These are phyloP conservation scores for Casaregolazyma suthepensis DNA, from an alignment of 1,139 yeast species.

Conservation along the genomic window DNA sequence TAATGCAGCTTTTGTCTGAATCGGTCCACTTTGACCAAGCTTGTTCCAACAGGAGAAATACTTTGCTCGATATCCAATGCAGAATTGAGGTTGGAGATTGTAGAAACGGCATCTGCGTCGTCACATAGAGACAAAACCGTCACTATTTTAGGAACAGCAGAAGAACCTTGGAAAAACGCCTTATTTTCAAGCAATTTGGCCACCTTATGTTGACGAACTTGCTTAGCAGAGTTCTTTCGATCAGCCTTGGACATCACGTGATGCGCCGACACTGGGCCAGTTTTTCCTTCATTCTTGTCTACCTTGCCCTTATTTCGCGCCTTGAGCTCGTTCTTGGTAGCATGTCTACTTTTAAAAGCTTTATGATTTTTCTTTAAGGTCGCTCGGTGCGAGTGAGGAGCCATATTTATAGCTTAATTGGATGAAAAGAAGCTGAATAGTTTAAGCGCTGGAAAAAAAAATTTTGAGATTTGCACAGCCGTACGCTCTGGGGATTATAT, in stretches of 20 bases:
- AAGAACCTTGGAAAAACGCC: slow-evolving; percentile 69
- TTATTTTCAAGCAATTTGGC: slow-evolving; percentile 41
- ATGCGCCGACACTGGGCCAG: slow-evolving; percentile 32
- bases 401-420: neutral
- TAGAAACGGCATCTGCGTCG: slow-evolving; percentile 56
- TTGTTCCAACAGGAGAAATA: slow-evolving; percentile 33
- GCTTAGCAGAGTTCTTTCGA: slow-evolving; percentile 74
- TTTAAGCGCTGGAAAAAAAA: neutral
- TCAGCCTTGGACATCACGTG: slow-evolving; percentile 53
- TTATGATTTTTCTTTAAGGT: slow-evolving; percentile 81
- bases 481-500: neutral
- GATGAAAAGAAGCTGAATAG: neutral
- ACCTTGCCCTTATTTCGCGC: slow-evolving; percentile 81
- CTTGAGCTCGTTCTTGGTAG: slow-evolving; percentile 83
- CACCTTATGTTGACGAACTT: slow-evolving; percentile 68
- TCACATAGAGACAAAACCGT: slow-evolving; percentile 73
- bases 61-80: slow-evolving; percentile 23
- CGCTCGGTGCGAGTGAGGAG: slow-evolving; percentile 51
- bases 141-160: slow-evolving; percentile 77
- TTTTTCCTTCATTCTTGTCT: slow-evolving; percentile 53
- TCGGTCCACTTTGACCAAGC: slow-evolving; percentile 42
- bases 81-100: slow-evolving; percentile 42
- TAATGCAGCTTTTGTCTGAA: slow-evolving; percentile 73
- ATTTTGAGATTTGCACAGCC: neutral
- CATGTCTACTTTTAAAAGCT: slow-evolving; percentile 83